Conservation (phyloP, 2,329 filamentous ascomycete species). For the Curvularia hawaiiensis region DNA sequence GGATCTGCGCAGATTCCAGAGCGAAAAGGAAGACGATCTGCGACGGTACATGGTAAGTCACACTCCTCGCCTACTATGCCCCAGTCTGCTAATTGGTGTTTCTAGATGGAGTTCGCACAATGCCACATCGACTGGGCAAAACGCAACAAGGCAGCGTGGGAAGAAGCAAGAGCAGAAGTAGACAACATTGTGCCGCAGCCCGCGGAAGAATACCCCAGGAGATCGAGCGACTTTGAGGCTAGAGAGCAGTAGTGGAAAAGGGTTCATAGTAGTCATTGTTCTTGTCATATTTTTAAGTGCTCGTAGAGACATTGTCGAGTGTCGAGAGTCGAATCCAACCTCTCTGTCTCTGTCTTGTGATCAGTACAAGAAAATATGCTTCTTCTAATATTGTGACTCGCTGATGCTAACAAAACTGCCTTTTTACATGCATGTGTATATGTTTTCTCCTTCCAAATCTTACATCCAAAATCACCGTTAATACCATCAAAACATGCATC, state of each 20-base stretch:
- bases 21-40: slow-evolving; percentile 93
- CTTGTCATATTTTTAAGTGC: not conserved
- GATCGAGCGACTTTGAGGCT: slow-evolving; percentile 17
- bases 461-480: not conserved
- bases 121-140: slow-evolving; percentile 94
- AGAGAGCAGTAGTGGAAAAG: slow-evolving; percentile 4
- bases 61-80: too few relatives aligned
- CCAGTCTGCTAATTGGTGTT: not conserved
- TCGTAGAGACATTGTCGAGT: not conserved
- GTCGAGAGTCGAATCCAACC: not conserved
- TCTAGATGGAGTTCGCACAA: slow-evolving; percentile 87
- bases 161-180: slow-evolving; percentile 85
- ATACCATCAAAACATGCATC: too few relatives aligned
- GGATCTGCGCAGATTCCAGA: slow-evolving; percentile 91
- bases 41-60: slow-evolving; percentile 90
- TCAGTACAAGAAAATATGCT: not conserved
- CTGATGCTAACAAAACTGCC: not conserved
- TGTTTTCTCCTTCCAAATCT: not conserved
- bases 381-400: not conserved
- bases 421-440: not conserved
- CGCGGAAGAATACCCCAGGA: slow-evolving; percentile 29
- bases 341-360: not conserved
- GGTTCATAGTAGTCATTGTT: not conserved
- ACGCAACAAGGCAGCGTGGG: slow-evolving; percentile 90
- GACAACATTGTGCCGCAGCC: slow-evolving; percentile 72